Percentiles rank a stretch among this genome's conserved stretches.
phyloP scores from a whole-genome alignment of 2,329 filamentous ascomycete genomes.

The Onygena corvina region DNA sequence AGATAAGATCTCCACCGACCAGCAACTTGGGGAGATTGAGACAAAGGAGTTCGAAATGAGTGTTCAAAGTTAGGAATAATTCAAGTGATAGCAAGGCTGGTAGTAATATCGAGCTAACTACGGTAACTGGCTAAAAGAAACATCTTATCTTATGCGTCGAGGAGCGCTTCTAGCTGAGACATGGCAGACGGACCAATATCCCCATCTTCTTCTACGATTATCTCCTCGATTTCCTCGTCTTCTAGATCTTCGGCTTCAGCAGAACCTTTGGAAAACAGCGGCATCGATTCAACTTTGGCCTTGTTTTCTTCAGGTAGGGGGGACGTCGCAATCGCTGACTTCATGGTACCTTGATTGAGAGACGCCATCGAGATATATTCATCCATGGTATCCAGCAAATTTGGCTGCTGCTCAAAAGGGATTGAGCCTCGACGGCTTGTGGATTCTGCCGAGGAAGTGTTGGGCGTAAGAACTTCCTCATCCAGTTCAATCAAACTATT shows the following conservation, averaged over 20 bases:
- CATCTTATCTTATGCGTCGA: constrained; percentile 8
- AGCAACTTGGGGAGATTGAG: not conserved
- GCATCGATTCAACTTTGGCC: not conserved
- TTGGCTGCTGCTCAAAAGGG: not conserved
- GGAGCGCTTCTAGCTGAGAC: constrained; percentile 11
- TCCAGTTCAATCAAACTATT: constrained; percentile 6
- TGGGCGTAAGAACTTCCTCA: not conserved
- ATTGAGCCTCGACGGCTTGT: not conserved
- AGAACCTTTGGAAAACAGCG: not conserved
- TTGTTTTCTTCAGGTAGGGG: not conserved
- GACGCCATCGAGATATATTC: not conserved
- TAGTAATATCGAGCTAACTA: not conserved
- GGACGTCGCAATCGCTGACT: not conserved
- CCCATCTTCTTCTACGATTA: constrained; percentile 12
- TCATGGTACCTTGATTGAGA: not conserved
- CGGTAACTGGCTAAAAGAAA: not conserved
- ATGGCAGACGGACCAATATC: constrained; percentile 12
- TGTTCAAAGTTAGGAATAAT: not conserved
- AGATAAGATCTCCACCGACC: not conserved
- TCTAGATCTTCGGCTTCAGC: not conserved
- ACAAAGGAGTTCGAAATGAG: not conserved
- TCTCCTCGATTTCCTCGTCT: constrained; percentile 8
- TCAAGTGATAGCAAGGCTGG: not conserved
- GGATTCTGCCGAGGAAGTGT: not conserved
- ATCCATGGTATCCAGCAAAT: constrained; percentile 9